Evolutionary conservation across 345 rosid species (phyloP), one percentile per base, ranked within the genome.

Genomic region (Hibiscus syriacus): DNA sequence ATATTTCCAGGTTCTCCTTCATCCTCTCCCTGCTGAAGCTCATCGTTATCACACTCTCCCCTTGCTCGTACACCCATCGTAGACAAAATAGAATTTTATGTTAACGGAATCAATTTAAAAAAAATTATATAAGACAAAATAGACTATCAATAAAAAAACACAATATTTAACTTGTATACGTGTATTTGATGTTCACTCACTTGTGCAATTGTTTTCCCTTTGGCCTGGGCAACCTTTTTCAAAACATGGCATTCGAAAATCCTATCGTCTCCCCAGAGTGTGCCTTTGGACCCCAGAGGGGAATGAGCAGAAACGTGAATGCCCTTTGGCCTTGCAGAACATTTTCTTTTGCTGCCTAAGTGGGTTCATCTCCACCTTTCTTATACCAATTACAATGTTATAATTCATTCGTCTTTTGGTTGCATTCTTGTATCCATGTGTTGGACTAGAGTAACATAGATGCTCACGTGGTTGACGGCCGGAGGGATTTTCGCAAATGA

Each of bases 351-450:
- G 98, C 73, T 87, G 92, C 97, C 92, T 83, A 3, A 87, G 68
- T 54, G 98, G 98, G 80, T 86, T 90, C 70, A 90, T 71, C 78
- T 90, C 97, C 77, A 90, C 70, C 60, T 67, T 75, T 45, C 5
- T 50, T 5, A 12, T 0, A 22, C 8, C 19, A 52, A 9, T 3
- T n/a, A 19, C 22, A 7, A 6, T 16, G 12, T 8, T 43, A 50
- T 25, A 6, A 27, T 26, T 26, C 59, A 0, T 55, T 55, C 57
- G 10, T 54, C 11, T 9, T 13, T 8, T 10, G 41, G 39, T 36
- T 36, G 39, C 8, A 36, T 30, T 30, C 6, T 4, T 3, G 34
- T 4, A 3, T 36, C n/a, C n/a, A n/a, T n/a, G n/a, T 36, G 39
- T 11, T 6, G 39, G 41, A 13, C 13, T 36, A 2, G 41, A 38